Conservation (phyloP, 495 filamentous ascomycete species). For the Penicillium roqueforti region DNA sequence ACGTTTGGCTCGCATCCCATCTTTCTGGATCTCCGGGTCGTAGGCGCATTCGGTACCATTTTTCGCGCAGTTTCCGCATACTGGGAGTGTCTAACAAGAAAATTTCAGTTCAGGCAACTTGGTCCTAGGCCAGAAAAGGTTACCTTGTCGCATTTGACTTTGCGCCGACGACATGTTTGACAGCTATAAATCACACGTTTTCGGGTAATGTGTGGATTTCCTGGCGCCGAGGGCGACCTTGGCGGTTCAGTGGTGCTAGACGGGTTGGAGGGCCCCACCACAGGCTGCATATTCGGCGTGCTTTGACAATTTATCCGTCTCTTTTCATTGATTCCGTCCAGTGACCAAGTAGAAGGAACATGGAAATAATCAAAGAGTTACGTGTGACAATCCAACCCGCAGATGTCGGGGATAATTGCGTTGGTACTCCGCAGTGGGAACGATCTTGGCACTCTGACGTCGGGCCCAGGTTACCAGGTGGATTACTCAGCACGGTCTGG, state of each 20-base stretch:
- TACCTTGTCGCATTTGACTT: conserved; percentile 46
- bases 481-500: neutral
- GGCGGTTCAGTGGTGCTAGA: neutral
- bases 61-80: conserved; percentile 46
- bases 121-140: neutral
- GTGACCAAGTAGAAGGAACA: neutral
- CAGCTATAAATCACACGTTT: conserved; percentile 49
- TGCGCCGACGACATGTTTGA: conserved; percentile 45
- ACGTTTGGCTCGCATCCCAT: conserved; percentile 9
- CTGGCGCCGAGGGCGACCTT: neutral
- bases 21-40: conserved; percentile 32
- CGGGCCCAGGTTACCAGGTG: too few relatives aligned
- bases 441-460: too few relatives aligned
- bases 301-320: neutral
- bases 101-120: neutral
- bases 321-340: neutral
- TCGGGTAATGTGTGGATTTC: conserved; percentile 43
- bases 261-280: neutral
- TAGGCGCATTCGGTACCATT: conserved; percentile 44
- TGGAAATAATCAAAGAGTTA: neutral
- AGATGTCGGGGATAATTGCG: neutral
- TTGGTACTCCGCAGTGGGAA: too few relatives aligned
- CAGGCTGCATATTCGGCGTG: neutral
- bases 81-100: conserved; percentile 37
- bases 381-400: neutral